These are phyloP conservation scores for Thozetella sp. DNA, from an alignment of 495 filamentous ascomycete genomes.

Conservation along the genomic window DNA sequence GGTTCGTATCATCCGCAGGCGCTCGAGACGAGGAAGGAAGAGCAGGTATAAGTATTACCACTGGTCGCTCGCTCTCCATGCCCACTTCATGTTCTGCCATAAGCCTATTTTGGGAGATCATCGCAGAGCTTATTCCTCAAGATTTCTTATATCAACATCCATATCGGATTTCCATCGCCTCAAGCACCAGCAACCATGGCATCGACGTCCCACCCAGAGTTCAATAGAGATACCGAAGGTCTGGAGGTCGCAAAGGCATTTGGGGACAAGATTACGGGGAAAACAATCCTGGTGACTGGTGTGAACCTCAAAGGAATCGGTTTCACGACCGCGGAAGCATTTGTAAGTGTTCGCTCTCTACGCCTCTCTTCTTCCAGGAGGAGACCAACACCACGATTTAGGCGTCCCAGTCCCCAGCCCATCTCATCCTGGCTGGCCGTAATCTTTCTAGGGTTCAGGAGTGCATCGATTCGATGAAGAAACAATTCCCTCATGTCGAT, in stretches of 20 bases:
- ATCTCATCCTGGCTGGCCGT: slow-evolving; percentile 42
- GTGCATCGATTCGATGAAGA: slow-evolving; percentile 31
- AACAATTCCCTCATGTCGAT: slow-evolving; percentile 32
- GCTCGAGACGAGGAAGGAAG: too few relatives aligned
- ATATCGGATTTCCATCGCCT: too few relatives aligned
- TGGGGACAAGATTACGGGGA: slow-evolving; percentile 29
- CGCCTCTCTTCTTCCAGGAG: slow-evolving; percentile 42
- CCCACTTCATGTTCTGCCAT: too few relatives aligned
- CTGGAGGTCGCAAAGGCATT: slow-evolving; percentile 42
- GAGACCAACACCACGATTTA: background rate
- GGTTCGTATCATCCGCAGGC: too few relatives aligned
- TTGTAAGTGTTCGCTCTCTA: slow-evolving; percentile 27
- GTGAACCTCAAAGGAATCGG: slow-evolving; percentile 39
- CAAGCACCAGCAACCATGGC: background rate
- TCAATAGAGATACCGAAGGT: slow-evolving; percentile 36
- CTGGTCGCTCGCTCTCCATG: too few relatives aligned
- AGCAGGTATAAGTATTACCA: too few relatives aligned
- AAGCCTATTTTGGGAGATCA: too few relatives aligned
- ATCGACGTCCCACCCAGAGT: slow-evolving; percentile 35
- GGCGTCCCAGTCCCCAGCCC: slow-evolving; percentile 20
- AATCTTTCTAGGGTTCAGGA: slow-evolving; percentile 36
- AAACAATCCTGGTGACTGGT: slow-evolving; percentile 43
- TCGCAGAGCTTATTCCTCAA: background rate
- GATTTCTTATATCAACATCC: too few relatives aligned
- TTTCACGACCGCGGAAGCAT: slow-evolving; percentile 38